Conservation (phyloP, 139 green algal species). For the Volvox reticuliferus region DNA sequence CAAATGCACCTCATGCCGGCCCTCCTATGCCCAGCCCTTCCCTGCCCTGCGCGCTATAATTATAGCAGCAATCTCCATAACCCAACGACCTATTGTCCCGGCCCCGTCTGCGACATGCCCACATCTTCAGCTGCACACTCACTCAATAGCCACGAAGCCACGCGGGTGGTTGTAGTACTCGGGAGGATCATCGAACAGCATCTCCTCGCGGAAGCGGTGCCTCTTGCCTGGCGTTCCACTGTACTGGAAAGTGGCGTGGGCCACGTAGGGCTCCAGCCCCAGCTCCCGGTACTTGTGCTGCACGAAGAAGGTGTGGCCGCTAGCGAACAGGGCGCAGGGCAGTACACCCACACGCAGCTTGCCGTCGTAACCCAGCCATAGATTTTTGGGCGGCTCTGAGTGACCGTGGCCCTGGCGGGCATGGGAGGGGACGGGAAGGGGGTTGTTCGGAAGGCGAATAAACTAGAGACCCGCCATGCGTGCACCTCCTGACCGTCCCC, state of each 20-base stretch:
- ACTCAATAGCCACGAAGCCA: conserved; percentile 53
- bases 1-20: too few relatives aligned
- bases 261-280: conserved; percentile 82
- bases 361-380: conserved; percentile 68
- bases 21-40: too few relatives aligned
- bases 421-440: not conserved
- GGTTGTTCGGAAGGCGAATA: not conserved
- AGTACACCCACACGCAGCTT: conserved; percentile 85
- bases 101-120: too few relatives aligned
- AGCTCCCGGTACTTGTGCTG: conserved; percentile 77
- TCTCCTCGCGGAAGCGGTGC: conserved; percentile 84
- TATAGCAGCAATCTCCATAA: too few relatives aligned
- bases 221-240: conserved; percentile 90
- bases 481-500: too few relatives aligned
- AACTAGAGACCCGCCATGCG: too few relatives aligned
- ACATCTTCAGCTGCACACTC: not conserved
- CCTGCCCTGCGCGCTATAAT: too few relatives aligned
- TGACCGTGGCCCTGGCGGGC: not conserved
- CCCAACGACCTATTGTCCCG: not conserved
- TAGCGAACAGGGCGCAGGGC: conserved; percentile 81
- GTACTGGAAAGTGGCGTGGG: conserved; percentile 95
- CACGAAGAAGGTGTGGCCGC: conserved; percentile 92
- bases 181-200: conserved; percentile 81
- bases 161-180: conserved; percentile 74
- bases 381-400: conserved; percentile 41